Evolutionary conservation across 441 rosid genomes (phyloP), one percentile per base, ranked within the genome.

Genomic region (Raphanus hybrid): DNA sequence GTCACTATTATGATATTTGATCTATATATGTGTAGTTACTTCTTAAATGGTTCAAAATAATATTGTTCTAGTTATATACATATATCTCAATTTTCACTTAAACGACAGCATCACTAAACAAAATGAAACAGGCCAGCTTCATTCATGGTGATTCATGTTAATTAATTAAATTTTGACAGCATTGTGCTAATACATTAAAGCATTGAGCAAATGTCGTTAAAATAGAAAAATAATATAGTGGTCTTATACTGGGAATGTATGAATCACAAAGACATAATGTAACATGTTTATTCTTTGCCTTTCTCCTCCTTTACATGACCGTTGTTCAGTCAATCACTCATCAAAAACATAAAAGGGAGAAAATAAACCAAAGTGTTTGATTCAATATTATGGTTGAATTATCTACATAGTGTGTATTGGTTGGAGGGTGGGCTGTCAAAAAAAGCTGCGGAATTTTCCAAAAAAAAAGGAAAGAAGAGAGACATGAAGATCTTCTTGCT

Each of bases 401-500:
- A 64, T 55, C 18, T 43, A 63, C 26, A 20, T 18, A 39, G 61
- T 73, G 54, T 32, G 18, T 18, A 18, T 68, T 55, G 54, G 78
- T 79, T 74, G 63, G 75, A 74, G 45, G 37, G 29, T 74, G 71
- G 67, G 75, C 15, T 73, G 15, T 57, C 67, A 43, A 76, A 29
- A 66, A 27, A 67, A 32, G 59, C 48, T 67, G 66, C 45, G 11
- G 62, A 54, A 78, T 26, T 71, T 41, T 15, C n/a, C 20, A 35
- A n/a, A 78, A 6, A 23, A 34, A 15, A 54, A 15, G 9, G 45
- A 35, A 48, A 48, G 16, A 41, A 41, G 29, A 64, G 71, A 35
- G 69, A 79, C 82, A 79, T 79, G 75, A 64, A 74, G 48, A 69
- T 79, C 82, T 79, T 74, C 4, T 43, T 63, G 75, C 75, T 69